Evolutionary conservation across 768 basidiomycete species (phyloP).

Genomic region (Inosperma sp.): DNA sequence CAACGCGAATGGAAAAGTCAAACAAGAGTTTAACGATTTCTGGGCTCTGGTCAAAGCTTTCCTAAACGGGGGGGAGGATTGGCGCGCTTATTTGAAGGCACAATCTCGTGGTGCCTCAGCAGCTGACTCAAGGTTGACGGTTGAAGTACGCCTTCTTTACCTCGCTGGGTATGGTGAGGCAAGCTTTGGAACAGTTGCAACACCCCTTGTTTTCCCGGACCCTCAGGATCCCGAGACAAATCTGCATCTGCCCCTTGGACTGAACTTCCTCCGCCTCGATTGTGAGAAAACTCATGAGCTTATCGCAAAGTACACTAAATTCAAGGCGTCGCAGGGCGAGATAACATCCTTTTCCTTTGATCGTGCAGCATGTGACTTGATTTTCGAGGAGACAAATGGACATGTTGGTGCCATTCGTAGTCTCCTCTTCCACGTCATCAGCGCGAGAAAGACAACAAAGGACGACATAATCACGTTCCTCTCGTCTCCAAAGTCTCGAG

Average conservation of each 20-base stretch:
- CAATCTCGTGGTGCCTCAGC: not conserved
- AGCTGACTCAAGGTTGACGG: not conserved
- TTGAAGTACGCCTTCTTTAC: slow-evolving; percentile 1
- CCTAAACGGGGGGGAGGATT: not conserved
- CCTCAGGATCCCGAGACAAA: not conserved
- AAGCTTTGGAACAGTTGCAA: not conserved
- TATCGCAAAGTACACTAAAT: not conserved
- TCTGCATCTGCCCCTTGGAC: not conserved
- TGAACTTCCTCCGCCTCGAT: not conserved
- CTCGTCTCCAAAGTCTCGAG: not conserved
- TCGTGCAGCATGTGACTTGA: not conserved
- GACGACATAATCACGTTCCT: not conserved
- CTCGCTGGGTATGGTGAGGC: slow-evolving; percentile 1
- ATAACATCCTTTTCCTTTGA: not conserved
- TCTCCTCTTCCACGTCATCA: not conserved
- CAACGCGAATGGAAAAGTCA: not conserved
- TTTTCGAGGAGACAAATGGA: slow-evolving; percentile 1
- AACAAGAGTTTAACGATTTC: not conserved
- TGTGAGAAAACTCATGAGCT: not conserved
- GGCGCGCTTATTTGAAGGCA: not conserved
- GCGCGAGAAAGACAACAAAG: not conserved
- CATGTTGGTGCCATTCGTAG: slow-evolving; percentile 1
- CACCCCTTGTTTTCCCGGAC: not conserved
- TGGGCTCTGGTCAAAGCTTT: not conserved
- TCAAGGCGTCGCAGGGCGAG: not conserved